Evolutionary conservation across 1,139 yeast species (phyloP).

Genomic region (Candida smagusa): DNA sequence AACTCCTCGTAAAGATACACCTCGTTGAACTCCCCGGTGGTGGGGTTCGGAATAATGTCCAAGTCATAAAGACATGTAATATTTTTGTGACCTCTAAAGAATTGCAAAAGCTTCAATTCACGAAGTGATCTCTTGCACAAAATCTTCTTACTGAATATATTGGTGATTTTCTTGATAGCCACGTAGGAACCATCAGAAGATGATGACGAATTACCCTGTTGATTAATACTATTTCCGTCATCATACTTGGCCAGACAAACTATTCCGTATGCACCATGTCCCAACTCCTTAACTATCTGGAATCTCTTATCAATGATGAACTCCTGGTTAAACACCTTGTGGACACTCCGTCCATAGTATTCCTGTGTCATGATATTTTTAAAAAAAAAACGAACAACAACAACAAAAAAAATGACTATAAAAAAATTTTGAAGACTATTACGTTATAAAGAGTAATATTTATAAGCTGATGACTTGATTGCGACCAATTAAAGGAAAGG

Average conservation of each 20-base stretch:
- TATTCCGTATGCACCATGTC: slow-evolving; percentile 96
- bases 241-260: slow-evolving; percentile 93
- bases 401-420: too few relatives aligned
- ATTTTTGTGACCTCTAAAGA: slow-evolving; percentile 89
- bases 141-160: slow-evolving; percentile 83
- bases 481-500: too few relatives aligned
- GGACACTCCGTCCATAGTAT: slow-evolving; percentile 34
- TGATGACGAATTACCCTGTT: slow-evolving; percentile 8
- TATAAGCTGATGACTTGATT: too few relatives aligned
- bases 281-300: slow-evolving; percentile 83
- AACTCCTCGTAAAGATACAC: slow-evolving; percentile 88
- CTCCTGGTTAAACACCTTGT: slow-evolving; percentile 80
- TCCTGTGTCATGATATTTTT: slow-evolving; percentile 4
- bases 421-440: too few relatives aligned
- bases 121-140: slow-evolving; percentile 86
- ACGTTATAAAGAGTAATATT: too few relatives aligned
- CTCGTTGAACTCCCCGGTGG: slow-evolving; percentile 75
- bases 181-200: slow-evolving; percentile 46
- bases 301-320: slow-evolving; percentile 84
- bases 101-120: slow-evolving; percentile 82
- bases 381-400: too few relatives aligned
- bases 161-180: slow-evolving; percentile 92
- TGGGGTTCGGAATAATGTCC: slow-evolving; percentile 80
- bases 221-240: slow-evolving; percentile 39
- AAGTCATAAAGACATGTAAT: slow-evolving; percentile 91